Conservation (phyloP, 208 protist species). For the Leishmania braziliensis region DNA sequence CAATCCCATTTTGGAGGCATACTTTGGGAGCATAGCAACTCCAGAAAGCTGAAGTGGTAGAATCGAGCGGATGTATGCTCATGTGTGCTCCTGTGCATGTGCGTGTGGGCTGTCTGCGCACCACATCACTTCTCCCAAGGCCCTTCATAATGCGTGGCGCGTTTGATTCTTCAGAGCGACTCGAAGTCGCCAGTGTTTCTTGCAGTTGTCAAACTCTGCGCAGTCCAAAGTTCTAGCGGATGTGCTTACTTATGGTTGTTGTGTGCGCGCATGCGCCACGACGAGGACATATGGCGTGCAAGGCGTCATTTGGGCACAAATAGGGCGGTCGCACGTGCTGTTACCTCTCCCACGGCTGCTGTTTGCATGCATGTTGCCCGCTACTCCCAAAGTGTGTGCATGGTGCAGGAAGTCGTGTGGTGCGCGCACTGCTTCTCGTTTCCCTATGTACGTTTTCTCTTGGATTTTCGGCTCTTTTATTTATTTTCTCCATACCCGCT, state of each 20-base stretch:
- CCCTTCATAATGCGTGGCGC: not conserved
- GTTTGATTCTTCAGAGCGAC: not conserved
- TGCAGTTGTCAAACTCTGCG: not conserved
- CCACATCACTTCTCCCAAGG: not conserved
- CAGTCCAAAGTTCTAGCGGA: not conserved
- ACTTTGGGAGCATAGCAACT: conserved; percentile 33
- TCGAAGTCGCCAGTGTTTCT: not conserved
- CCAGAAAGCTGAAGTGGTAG: not conserved
- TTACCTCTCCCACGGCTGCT: not conserved
- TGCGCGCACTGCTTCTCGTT: conserved; percentile 3
- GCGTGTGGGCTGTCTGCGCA: not conserved
- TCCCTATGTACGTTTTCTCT: not conserved
- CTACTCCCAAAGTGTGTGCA: not conserved
- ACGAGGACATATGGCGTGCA: not conserved
- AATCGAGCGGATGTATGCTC: not conserved
- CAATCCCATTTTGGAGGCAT: conserved; percentile 55
- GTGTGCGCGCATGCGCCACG: not conserved
- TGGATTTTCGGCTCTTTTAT: not conserved
- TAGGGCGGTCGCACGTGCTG: not conserved
- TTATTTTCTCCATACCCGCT: not conserved
- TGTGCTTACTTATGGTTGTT: not conserved
- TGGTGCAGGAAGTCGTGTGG: not conserved
- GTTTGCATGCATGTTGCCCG: not conserved
- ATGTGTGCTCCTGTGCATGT: not conserved
- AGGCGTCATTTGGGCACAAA: not conserved